These are phyloP conservation scores for Starmerella floricola DNA, from an alignment of 805 yeast species.

Conservation along the genomic window DNA sequence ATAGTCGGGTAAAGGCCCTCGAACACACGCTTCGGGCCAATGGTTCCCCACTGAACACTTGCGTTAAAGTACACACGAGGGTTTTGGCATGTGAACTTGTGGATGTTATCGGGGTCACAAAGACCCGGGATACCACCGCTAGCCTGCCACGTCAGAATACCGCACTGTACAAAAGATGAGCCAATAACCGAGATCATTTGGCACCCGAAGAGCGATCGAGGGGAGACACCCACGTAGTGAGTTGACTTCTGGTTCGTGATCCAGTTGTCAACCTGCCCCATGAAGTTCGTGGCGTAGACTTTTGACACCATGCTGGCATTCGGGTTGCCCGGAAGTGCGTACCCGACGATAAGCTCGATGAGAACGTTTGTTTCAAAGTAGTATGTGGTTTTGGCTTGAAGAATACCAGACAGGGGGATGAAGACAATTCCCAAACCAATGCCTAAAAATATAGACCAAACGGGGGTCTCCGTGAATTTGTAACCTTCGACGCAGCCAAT, in stretches of 20 bases:
- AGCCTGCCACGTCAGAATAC: constrained; percentile 28
- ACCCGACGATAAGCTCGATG: constrained; percentile 40
- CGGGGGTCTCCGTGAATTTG: constrained; percentile 37
- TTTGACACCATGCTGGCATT: constrained; percentile 41
- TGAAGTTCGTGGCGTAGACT: constrained; percentile 46
- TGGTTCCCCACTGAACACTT: constrained; percentile 35
- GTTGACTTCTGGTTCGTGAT: constrained; percentile 43
- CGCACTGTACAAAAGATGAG: constrained; percentile 25
- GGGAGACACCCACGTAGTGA: constrained; percentile 49
- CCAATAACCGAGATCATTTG: constrained; percentile 29
- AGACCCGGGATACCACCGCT: constrained; percentile 27
- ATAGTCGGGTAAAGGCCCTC: constrained; percentile 47
- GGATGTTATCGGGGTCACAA: constrained; percentile 23
- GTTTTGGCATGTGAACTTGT: constrained; percentile 30
- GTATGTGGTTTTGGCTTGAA: constrained; percentile 40
- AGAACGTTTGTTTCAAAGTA: constrained; percentile 40
- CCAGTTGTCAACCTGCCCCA: constrained; percentile 50
- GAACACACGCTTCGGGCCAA: constrained; percentile 35
- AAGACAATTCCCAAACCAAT: constrained; percentile 40
- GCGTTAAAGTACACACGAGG: constrained; percentile 38
- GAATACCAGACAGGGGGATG: constrained; percentile 39
- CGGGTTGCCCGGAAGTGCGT: constrained; percentile 46
- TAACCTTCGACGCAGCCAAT: constrained; percentile 33
- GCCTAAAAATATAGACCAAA: constrained; percentile 47
- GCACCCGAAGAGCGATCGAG: constrained; percentile 44